These are phyloP conservation scores for Colletotrichum lini DNA, from an alignment of 2,329 filamentous ascomycete species.

Conservation along the genomic window DNA sequence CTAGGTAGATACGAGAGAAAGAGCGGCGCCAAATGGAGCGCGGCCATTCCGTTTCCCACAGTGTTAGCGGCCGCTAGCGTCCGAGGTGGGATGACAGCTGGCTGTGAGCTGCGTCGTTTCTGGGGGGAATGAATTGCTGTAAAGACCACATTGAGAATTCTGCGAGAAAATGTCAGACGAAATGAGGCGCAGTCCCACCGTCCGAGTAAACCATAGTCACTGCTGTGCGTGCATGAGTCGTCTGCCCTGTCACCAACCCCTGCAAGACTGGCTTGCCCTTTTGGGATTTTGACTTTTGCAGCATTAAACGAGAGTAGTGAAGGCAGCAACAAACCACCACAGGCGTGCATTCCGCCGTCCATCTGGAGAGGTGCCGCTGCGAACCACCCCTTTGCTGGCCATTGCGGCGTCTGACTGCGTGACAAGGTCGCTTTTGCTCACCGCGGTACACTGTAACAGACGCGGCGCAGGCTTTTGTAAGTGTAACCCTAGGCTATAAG, in stretches of 20 bases:
- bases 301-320: slow-evolving; percentile 6
- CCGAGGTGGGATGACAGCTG: slow-evolving; percentile 35
- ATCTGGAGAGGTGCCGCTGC: not conserved
- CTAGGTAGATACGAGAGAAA: slow-evolving; percentile 36
- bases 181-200: slow-evolving; percentile 38
- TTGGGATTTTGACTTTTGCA: slow-evolving; percentile 41
- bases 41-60: slow-evolving; percentile 43
- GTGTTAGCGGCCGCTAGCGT: slow-evolving; percentile 37
- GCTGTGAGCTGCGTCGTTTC: slow-evolving; percentile 33
- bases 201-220: slow-evolving; percentile 38
- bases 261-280: slow-evolving; percentile 35
- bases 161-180: slow-evolving; percentile 37
- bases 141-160: slow-evolving; percentile 25
- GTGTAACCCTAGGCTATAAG: slow-evolving; percentile 11
- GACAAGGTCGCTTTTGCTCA: slow-evolving; percentile 33
- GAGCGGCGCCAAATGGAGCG: slow-evolving; percentile 40
- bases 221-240: slow-evolving; percentile 41
- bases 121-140: slow-evolving; percentile 37
- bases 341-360: slow-evolving; percentile 1
- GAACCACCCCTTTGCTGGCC: not conserved
- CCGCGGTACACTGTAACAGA: slow-evolving; percentile 7
- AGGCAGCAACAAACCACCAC: slow-evolving; percentile 9
- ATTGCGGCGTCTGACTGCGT: slow-evolving; percentile 25
- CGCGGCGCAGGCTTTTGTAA: slow-evolving; percentile 5
- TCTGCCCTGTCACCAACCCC: slow-evolving; percentile 34